phyloP scores from a whole-genome alignment of 768 basidiomycete genomes.

The Dentipellis sp. region DNA sequence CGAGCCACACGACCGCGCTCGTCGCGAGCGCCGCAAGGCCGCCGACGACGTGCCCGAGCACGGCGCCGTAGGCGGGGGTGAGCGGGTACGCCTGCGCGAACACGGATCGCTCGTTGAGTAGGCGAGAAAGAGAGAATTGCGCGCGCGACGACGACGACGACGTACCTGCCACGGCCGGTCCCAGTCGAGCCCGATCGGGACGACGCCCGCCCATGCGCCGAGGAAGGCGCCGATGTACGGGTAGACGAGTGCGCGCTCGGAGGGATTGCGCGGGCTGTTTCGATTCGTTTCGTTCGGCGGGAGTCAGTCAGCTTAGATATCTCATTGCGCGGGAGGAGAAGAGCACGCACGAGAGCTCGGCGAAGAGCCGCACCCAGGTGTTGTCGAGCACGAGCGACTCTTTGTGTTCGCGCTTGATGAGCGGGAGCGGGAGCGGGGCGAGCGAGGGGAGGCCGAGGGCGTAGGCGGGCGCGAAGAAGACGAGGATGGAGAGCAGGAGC shows the following conservation, averaged over 20 bases:
- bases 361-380: constrained; percentile 75
- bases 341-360: constrained; percentile 64
- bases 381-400: constrained; percentile 43
- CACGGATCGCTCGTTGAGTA: constrained; percentile 5
- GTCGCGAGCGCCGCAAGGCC: constrained; percentile 45
- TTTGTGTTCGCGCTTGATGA: constrained; percentile 18
- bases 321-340: background rate
- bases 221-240: constrained; percentile 63
- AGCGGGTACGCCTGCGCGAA: constrained; percentile 67
- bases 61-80: constrained; percentile 63
- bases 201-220: constrained; percentile 74
- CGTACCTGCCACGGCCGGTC: constrained; percentile 92
- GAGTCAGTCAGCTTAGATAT: background rate
- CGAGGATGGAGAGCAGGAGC: constrained; percentile 57
- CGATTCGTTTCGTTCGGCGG: too few relatives aligned
- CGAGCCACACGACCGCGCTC: constrained; percentile 24
- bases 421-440: constrained; percentile 10
- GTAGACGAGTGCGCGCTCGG: constrained; percentile 75
- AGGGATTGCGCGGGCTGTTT: constrained; percentile 46
- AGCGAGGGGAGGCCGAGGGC: constrained; percentile 51
- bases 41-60: constrained; percentile 57
- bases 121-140: background rate
- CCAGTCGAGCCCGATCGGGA: constrained; percentile 93
- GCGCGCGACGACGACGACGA: background rate
- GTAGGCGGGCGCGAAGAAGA: constrained; percentile 60